phyloP scores from a whole-genome alignment of 257 asterid species.

The Agastache rugosa region DNA sequence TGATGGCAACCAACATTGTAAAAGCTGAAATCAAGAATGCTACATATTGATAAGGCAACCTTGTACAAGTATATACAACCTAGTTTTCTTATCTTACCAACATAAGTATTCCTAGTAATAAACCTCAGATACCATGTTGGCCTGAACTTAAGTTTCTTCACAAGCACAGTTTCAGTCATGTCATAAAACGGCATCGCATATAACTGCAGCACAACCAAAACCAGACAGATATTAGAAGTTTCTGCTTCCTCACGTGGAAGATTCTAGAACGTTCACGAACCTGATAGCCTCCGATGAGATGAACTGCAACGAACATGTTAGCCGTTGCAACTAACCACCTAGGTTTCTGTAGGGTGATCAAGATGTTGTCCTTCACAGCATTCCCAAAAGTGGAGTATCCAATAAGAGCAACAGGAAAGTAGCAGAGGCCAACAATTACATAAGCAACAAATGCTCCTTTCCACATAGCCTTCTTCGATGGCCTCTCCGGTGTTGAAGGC shows the following conservation, averaged over 20 bases:
- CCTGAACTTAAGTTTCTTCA: not conserved
- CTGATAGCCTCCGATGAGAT: conserved; percentile 42
- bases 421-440: not conserved
- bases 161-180: conserved; percentile 6
- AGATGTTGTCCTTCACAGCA: not conserved
- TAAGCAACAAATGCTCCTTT: conserved; percentile 2
- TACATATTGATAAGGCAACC: not conserved
- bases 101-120: conserved; percentile 9
- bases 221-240: not conserved
- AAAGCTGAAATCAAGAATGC: not conserved
- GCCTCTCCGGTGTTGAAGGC: not conserved
- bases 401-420: not conserved
- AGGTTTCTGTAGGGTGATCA: not conserved
- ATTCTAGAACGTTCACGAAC: not conserved
- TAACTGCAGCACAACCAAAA: not conserved
- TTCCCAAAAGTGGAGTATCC: conserved; percentile 5
- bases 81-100: not conserved
- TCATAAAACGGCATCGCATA: conserved; percentile 11
- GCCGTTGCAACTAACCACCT: not conserved
- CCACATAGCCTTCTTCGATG: conserved; percentile 10
- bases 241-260: not conserved
- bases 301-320: conserved; percentile 15
- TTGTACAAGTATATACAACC: no score
- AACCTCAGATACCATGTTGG: conserved; percentile 5
- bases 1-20: not conserved